A percentile compares a stretch with the other conserved stretches of the same genome.
phyloP scores from a whole-genome alignment of 2,329 filamentous ascomycete genomes.

The Monosporascus sp. region DNA sequence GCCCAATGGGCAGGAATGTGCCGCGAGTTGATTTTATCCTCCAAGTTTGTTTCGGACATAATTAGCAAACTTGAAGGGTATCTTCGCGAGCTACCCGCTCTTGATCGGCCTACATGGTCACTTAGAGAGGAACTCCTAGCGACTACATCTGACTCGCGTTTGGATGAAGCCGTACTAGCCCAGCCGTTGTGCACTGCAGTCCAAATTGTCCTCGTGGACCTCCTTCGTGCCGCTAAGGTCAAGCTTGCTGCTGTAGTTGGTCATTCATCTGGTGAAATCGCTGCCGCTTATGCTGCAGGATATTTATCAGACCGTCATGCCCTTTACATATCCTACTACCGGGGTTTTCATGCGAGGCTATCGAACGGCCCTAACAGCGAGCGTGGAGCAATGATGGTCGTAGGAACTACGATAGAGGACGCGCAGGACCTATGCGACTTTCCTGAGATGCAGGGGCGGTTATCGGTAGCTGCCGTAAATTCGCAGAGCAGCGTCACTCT shows the following conservation, averaged over 20 bases:
- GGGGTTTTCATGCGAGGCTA: slow-evolving; percentile 28
- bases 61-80: slow-evolving; percentile 1
- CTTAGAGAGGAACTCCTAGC: slow-evolving; percentile 18
- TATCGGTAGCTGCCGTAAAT: neutral
- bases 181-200: slow-evolving; percentile 28
- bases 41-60: neutral
- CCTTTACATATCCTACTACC: slow-evolving; percentile 40
- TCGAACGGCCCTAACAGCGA: slow-evolving; percentile 33
- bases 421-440: neutral
- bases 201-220: slow-evolving; percentile 23
- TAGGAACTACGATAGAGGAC: neutral
- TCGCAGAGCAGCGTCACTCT: neutral
- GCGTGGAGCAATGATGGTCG: neutral
- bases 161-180: slow-evolving; percentile 21
- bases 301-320: slow-evolving; percentile 35
- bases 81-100: slow-evolving; percentile 16
- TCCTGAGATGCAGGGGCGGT: neutral
- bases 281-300: slow-evolving; percentile 43
- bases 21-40: slow-evolving; percentile 7
- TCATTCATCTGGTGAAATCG: slow-evolving; percentile 47
- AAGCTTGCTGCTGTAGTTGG: slow-evolving; percentile 34
- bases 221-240: slow-evolving; percentile 26
- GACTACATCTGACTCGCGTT: slow-evolving; percentile 1
- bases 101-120: slow-evolving; percentile 22
- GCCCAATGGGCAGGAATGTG: slow-evolving; percentile 26